These are phyloP conservation scores for Serendipita vermifera DNA, from an alignment of 768 basidiomycete species.

Conservation along the genomic window DNA sequence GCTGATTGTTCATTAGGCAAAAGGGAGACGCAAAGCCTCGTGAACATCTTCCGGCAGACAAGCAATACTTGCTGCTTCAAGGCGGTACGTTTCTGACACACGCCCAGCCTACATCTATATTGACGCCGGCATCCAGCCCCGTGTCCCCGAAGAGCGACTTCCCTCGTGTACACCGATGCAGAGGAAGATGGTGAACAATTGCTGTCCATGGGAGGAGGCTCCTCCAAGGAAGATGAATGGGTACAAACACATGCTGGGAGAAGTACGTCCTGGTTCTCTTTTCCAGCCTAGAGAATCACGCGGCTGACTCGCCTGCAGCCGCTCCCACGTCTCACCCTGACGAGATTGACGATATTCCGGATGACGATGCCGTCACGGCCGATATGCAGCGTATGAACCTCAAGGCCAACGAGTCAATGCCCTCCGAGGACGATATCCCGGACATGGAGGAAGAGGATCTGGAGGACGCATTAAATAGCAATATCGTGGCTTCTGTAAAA, in stretches of 20 bases:
- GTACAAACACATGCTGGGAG: slow-evolving; percentile 93
- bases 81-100: slow-evolving; percentile 48
- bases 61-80: slow-evolving; percentile 91
- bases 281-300: background rate
- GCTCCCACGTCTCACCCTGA: slow-evolving; percentile 48
- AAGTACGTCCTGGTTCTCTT: slow-evolving; percentile 18
- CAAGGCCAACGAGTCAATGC: slow-evolving; percentile 43
- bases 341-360: slow-evolving; percentile 75
- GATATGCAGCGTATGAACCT: slow-evolving; percentile 12
- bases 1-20: slow-evolving; percentile 46
- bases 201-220: slow-evolving; percentile 52
- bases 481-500: slow-evolving; percentile 51
- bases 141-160: slow-evolving; percentile 84
- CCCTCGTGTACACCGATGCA: slow-evolving; percentile 85
- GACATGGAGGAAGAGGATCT: slow-evolving; percentile 97
- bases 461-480: slow-evolving; percentile 79
- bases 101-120: background rate
- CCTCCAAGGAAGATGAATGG: slow-evolving; percentile 74
- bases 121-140: slow-evolving; percentile 42
- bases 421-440: slow-evolving; percentile 92
- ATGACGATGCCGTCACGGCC: slow-evolving; percentile 43
- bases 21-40: slow-evolving; percentile 78
- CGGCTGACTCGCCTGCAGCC: slow-evolving; percentile 26
- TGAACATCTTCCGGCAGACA: slow-evolving; percentile 89
- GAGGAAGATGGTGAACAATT: slow-evolving; percentile 95